Evolutionary conservation across 2,329 filamentous ascomycete species (phyloP).

Genomic region (Beauveria bassiana): DNA sequence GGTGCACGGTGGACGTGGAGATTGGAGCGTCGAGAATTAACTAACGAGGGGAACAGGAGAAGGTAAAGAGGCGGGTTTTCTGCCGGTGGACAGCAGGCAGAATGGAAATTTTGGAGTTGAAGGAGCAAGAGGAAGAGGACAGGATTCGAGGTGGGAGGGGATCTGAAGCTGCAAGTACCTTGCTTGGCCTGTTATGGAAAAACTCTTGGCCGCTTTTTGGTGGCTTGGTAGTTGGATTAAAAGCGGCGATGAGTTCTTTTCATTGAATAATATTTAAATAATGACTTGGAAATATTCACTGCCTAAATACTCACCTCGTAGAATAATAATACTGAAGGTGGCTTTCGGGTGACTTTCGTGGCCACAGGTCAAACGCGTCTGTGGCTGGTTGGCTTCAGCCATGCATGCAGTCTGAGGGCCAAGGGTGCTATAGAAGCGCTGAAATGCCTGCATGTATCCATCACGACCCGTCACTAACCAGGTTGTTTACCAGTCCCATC

Average conservation of each 20-base stretch:
- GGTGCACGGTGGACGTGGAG: neutral
- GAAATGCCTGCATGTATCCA: no score
- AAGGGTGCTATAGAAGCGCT: no score
- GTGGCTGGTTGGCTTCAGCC: slow-evolving; percentile 1
- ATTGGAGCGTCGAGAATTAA: neutral
- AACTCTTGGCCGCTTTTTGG: no score
- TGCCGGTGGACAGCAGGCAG: neutral
- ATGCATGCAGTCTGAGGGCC: neutral
- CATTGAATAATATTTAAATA: no score
- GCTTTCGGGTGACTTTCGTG: neutral
- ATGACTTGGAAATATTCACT: no score
- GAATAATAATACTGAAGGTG: no score
- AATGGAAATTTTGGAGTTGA: neutral
- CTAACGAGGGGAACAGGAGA: neutral
- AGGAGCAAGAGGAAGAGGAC: neutral
- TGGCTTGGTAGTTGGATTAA: no score
- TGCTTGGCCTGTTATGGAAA: neutral
- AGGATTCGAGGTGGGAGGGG: neutral
- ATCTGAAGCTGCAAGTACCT: neutral
- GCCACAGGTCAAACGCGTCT: neutral
- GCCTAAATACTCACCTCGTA: no score
- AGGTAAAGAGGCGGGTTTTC: neutral
- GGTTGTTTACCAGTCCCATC: no score
- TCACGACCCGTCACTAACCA: no score
- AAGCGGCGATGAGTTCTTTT: no score